A percentile compares a stretch with the other conserved stretches of the same genome.
phyloP scores from a whole-genome alignment of 441 rosid genomes.

The Adansonia madagascariensis region DNA sequence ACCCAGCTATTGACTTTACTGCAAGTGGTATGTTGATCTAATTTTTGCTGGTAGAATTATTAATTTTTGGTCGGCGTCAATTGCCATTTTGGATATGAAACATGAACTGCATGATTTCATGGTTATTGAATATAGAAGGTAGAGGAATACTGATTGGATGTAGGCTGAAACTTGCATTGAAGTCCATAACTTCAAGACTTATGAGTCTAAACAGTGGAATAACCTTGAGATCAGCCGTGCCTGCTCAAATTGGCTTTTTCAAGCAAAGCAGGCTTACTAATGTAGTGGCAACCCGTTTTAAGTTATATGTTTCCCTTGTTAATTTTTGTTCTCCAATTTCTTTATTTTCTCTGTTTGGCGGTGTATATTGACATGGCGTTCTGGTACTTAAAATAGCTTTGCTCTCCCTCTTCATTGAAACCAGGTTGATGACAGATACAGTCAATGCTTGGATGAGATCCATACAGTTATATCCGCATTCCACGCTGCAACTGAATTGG shows the following conservation, averaged over 20 bases:
- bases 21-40: slow-evolving; percentile 61
- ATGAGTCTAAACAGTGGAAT: background rate
- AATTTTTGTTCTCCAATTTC: background rate
- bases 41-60: slow-evolving; percentile 9
- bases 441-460: slow-evolving; percentile 81
- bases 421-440: slow-evolving; percentile 86
- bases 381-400: background rate
- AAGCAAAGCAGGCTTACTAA: background rate
- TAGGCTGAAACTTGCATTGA: background rate
- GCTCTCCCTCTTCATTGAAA: background rate
- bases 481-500: slow-evolving; percentile 87
- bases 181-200: slow-evolving; percentile 8
- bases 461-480: slow-evolving; percentile 89
- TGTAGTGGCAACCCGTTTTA: background rate
- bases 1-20: slow-evolving; percentile 65
- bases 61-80: background rate
- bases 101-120: slow-evolving; percentile 2
- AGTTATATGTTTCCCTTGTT: background rate
- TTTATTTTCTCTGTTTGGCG: background rate
- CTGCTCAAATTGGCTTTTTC: background rate
- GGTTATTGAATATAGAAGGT: too few relatives aligned
- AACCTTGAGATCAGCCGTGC: background rate
- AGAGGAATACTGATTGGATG: background rate
- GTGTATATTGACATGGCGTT: background rate
- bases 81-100: background rate